Conservation (phyloP, 1,284 basidiomycete species). For the Ustilago trichophora region DNA sequence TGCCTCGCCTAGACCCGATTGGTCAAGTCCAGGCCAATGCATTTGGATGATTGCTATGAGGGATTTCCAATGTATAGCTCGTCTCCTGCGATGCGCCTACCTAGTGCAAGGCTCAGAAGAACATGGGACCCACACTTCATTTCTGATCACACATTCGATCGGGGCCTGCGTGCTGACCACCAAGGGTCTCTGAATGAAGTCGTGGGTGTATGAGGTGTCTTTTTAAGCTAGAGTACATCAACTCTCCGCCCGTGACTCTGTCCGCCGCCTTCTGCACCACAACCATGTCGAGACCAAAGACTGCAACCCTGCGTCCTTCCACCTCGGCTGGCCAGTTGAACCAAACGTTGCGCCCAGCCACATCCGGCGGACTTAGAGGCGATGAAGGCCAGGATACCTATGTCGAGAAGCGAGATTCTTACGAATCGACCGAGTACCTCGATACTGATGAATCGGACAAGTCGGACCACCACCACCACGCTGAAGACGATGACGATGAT, state of each 20-base stretch:
- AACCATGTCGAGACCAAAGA: constrained; percentile 29
- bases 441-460: constrained; percentile 2
- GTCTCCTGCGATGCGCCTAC: too few species aligned
- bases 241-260: too few species aligned
- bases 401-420: neutral
- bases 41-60: too few species aligned
- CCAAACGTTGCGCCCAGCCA: constrained; percentile 7
- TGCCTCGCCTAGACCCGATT: too few species aligned
- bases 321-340: constrained; percentile 15
- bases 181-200: too few species aligned
- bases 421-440: neutral
- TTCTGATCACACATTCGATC: neutral
- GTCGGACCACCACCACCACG: constrained; percentile 1
- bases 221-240: too few species aligned
- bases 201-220: too few species aligned
- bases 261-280: too few species aligned
- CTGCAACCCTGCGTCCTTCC: constrained; percentile 9
- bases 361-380: neutral
- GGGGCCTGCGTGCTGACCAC: neutral
- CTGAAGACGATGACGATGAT: constrained; percentile 34
- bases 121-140: constrained; percentile 3
- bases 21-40: too few species aligned
- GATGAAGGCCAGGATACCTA: neutral
- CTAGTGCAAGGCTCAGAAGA: too few species aligned
- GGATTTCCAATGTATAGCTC: too few species aligned